A percentile compares a stretch with the other conserved stretches of the same genome.
These are phyloP conservation scores for Mucor saturninus DNA, from an alignment of 371 early-diverging fungal genomes.

Conservation along the genomic window DNA sequence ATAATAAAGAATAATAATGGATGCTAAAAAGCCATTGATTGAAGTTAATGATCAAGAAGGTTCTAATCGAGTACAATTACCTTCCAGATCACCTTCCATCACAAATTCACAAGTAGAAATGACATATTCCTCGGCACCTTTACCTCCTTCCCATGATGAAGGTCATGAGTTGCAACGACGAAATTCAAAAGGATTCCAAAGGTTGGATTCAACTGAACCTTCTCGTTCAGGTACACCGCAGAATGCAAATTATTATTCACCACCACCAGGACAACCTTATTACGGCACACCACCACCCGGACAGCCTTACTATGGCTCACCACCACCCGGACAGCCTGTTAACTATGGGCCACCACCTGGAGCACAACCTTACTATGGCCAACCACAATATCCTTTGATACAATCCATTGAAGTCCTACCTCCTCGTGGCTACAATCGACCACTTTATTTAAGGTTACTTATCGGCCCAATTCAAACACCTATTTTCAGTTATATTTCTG, in stretches of 20 bases:
- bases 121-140: conserved; percentile 12
- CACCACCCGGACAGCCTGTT: conserved; percentile 14
- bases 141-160: conserved; percentile 12
- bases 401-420: conserved; percentile 4
- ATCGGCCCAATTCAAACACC: conserved; percentile 42
- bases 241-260: conserved; percentile 7
- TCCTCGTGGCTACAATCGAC: conserved; percentile 25
- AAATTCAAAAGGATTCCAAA: conserved; percentile 19
- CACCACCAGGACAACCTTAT: conserved; percentile 18
- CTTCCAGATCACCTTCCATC: conserved; percentile 5
- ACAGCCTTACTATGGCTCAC: conserved; percentile 5
- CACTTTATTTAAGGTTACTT: conserved; percentile 21
- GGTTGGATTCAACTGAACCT: conserved; percentile 6
- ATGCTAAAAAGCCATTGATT: conserved; percentile 2
- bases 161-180: conserved; percentile 12
- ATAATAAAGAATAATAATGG: background rate
- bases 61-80: conserved; percentile 3
- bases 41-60: background rate
- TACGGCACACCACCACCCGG: conserved; percentile 8
- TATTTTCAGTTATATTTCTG: conserved; percentile 61
- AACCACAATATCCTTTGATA: conserved; percentile 15
- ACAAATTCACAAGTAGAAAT: background rate
- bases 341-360: conserved; percentile 19
- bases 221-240: conserved; percentile 9
- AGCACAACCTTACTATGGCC: conserved; percentile 13